These are phyloP conservation scores for Colletotrichum horii DNA, from an alignment of 2,329 filamentous ascomycete genomes.

Conservation along the genomic window DNA sequence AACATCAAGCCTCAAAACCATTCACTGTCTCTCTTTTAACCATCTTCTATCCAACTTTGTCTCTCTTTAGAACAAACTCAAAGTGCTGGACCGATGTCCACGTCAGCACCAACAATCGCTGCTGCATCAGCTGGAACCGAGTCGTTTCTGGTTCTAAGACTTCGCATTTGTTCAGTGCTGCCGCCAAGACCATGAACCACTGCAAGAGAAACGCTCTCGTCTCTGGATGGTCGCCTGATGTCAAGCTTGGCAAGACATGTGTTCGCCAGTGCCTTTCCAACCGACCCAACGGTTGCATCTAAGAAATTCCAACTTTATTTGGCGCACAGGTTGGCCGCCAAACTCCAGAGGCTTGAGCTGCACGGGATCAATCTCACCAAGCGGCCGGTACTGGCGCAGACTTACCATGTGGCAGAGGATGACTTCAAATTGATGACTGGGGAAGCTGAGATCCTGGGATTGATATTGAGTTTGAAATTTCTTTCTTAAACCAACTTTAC, in stretches of 20 bases:
- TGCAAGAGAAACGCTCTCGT: neutral
- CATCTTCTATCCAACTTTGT: neutral
- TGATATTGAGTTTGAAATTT: neutral
- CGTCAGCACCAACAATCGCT: neutral
- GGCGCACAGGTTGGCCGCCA: conserved; percentile 27
- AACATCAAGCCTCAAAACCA: neutral
- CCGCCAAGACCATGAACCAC: neutral
- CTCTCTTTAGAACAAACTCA: neutral
- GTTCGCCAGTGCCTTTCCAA: neutral
- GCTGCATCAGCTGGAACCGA: neutral
- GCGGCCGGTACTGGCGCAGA: neutral
- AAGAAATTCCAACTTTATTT: no score
- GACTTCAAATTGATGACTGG: neutral
- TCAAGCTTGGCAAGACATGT: accelerated
- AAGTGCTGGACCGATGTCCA: neutral
- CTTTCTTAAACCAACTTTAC: neutral
- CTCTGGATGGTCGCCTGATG: neutral
- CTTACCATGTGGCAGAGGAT: no score
- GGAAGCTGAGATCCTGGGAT: accelerated
- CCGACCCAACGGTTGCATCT: neutral
- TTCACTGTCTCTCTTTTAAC: neutral
- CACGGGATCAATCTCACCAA: conserved; percentile 44
- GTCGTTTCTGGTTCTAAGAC: neutral
- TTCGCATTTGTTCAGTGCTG: neutral
- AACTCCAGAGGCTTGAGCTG: conserved; percentile 48